phyloP scores from a whole-genome alignment of 169 alveolate genomes.

The Eimeria falciformis region DNA sequence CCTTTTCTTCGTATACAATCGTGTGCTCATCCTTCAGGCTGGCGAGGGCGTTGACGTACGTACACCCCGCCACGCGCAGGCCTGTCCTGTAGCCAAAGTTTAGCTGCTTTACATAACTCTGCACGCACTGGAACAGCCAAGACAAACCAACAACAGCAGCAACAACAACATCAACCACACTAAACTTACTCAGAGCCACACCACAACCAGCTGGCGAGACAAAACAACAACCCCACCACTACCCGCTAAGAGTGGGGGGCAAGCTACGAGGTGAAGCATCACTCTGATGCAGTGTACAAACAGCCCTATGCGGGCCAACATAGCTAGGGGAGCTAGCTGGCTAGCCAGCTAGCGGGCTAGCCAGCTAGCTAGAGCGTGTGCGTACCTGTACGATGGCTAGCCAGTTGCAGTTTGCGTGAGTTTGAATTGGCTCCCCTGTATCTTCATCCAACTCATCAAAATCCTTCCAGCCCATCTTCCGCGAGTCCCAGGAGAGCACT shows the following conservation, averaged over 20 bases:
- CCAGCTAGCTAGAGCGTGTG: background rate
- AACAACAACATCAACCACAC: no score
- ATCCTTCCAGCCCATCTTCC: constrained; percentile 80
- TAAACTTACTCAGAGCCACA: no score
- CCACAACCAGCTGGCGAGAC: no score
- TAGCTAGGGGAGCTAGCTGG: background rate
- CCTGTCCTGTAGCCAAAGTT: constrained; percentile 95
- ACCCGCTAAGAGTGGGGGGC: no score
- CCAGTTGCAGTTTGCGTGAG: constrained; percentile 70
- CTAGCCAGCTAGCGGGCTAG: background rate
- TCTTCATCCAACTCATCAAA: background rate
- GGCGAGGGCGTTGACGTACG: constrained; percentile 93
- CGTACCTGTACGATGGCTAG: constrained; percentile 45
- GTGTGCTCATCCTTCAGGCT: constrained; percentile 73
- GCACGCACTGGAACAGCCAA: constrained; percentile 73
- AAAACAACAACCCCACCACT: no score
- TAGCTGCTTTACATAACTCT: constrained; percentile 93
- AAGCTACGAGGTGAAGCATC: no score
- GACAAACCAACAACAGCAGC: background rate
- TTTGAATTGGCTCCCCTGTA: background rate
- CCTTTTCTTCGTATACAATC: constrained; percentile 67
- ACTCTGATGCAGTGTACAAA: no score
- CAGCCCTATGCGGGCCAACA: no score
- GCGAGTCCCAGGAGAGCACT: constrained; percentile 82
- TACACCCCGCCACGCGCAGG: constrained; percentile 86